These are phyloP conservation scores for Fraxinus pennsylvanica DNA, from an alignment of 257 asterid species.

Conservation along the genomic window DNA sequence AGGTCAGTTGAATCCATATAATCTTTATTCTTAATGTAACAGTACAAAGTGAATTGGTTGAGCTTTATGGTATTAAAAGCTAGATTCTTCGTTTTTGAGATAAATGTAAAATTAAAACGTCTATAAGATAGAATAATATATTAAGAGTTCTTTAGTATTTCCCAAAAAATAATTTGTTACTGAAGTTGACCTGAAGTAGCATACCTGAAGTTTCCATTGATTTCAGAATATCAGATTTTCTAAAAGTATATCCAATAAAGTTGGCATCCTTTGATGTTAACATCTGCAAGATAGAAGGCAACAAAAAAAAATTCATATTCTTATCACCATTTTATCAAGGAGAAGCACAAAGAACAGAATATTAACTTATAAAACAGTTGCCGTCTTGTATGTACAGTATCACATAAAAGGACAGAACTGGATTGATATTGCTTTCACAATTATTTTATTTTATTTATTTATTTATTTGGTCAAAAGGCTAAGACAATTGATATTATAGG, in stretches of 20 bases:
- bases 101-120: background rate
- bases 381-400: too few species aligned
- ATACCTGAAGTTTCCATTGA: constrained; percentile 80
- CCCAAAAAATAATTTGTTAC: background rate
- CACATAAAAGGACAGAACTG: background rate
- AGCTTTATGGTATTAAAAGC: background rate
- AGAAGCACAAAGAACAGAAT: background rate
- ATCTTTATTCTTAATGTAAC: background rate
- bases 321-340: constrained; percentile 4
- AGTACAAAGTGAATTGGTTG: background rate
- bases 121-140: background rate
- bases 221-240: constrained; percentile 82
- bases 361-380: background rate
- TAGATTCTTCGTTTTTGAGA: background rate
- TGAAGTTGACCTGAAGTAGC: background rate
- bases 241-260: constrained; percentile 93
- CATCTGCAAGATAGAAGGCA: constrained; percentile 61
- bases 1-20: background rate
- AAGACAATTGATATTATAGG: background rate
- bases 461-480: background rate
- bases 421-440: background rate
- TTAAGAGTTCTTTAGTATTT: background rate
- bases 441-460: too few species aligned
- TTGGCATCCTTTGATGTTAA: constrained; percentile 89
- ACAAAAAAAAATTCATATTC: constrained; percentile 1